Evolutionary conservation across 2,329 filamentous ascomycete genomes (phyloP).

Genomic region (Fusarium haematococcum): DNA sequence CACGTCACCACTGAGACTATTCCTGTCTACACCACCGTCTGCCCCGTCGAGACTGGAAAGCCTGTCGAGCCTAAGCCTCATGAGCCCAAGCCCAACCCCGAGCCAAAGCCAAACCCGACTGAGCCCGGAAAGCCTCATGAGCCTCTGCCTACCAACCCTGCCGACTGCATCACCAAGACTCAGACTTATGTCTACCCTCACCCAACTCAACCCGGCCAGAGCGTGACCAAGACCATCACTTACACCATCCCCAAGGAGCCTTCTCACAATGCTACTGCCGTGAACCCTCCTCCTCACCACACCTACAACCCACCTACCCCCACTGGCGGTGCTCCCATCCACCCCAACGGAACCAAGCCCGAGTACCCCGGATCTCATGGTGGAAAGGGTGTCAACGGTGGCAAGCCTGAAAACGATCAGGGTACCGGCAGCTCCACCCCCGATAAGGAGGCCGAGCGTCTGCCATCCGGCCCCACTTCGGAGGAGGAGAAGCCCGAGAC

Average conservation of each 20-base stretch:
- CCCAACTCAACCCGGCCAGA: constrained; percentile 38
- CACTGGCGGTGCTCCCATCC: constrained; percentile 25
- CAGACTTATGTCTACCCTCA: constrained; percentile 42
- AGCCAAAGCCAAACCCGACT: constrained; percentile 17
- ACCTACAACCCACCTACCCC: constrained; percentile 34
- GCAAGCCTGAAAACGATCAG: neutral
- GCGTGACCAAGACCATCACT: constrained; percentile 41
- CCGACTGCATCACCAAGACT: constrained; percentile 43
- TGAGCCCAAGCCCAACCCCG: constrained; percentile 30
- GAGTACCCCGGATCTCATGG: constrained; percentile 26
- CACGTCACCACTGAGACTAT: constrained; percentile 39
- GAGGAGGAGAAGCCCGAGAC: constrained; percentile 18
- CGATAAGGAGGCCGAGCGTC: constrained; percentile 21
- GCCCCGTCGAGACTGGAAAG: constrained; percentile 31
- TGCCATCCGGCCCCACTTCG: constrained; percentile 28
- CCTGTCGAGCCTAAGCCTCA: constrained; percentile 23
- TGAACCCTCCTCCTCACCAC: constrained; percentile 34
- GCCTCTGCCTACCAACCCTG: constrained; percentile 34
- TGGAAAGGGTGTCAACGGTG: constrained; percentile 23
- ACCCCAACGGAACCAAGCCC: constrained; percentile 31
- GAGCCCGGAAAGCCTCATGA: constrained; percentile 31
- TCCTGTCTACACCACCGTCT: constrained; percentile 38
- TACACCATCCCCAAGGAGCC: constrained; percentile 39
- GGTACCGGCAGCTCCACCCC: constrained; percentile 8
- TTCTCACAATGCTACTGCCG: constrained; percentile 31